Base-by-base conservation (phyloP, 78 protist species). In the Parvularia atlantis region DNA sequence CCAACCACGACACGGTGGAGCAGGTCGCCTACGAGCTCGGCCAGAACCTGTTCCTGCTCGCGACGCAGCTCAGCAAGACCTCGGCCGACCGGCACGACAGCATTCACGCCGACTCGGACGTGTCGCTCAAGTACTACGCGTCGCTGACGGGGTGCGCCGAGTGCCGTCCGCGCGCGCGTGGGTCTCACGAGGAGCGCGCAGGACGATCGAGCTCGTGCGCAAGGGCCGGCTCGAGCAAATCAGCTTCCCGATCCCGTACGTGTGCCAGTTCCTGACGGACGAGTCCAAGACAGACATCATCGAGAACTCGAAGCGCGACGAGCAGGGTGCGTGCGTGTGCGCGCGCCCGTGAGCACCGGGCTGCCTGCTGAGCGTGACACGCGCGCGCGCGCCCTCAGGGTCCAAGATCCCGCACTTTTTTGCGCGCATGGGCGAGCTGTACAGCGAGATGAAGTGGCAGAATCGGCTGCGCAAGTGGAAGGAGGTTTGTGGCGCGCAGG, bases 401-500 rank as follows among this genome's bases (percentile, higher is more conserved):
- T 11, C 26, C 58, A 48, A 66, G 28, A 41, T 66, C 35, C 41
- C 72, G 17, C 31, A 41, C 72, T 52, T 53, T 48, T 36, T 33
- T 50, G 7, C 52, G 50, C 66, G 50, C n/a, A 61, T 26, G 4
- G 50, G 17, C 31, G 50, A 36, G 14, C 52, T 69, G 64, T 69
- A 56, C 22, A 31, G 17, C 16, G 69, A 74, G 72, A 74, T 74
- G 80, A 13, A 13, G 50, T 74, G 80, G 80, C 80, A 74, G 48
- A 33, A 64, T 19, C 35, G 24, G 37, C 63, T 74, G 26, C 69
- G 64, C 46, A 30, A 31, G 60, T 4, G 43, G 2, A 61, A 7
- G 50, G 35, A 13, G n/a, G 53, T 65, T n/a, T 74, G 39, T 46
- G 2, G 53, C 14, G n/a, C n/a, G n/a, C n/a, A n/a, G n/a, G n/a